Base-by-base conservation (phyloP, 495 filamentous ascomycete species). In the Hamigera avellanea region DNA sequence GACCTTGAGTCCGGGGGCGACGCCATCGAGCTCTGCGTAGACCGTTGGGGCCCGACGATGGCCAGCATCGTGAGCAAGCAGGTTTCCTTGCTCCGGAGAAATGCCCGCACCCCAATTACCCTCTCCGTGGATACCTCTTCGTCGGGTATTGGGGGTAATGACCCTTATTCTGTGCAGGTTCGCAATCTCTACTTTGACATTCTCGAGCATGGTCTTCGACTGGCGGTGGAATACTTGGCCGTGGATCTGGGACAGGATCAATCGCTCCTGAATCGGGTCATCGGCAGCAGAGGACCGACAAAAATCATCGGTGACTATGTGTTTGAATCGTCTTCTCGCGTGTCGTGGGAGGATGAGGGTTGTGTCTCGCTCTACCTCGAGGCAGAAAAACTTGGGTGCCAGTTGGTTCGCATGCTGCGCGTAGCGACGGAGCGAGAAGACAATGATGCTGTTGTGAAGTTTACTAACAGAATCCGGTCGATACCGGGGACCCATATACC, bases 181-280 rank as follows among this genome's bases (percentile, higher is more conserved):
- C 21, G 28, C 35, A 37, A 41, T 26, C 8, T 37, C 10, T 66
- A 64, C 36, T 64, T 52, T 45, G 72, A 56, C 15, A 57, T 69
- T 15, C 57, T 82, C 27, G 68, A 80, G 25, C 76, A 84, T 39
- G 80, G 78, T 2, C 57, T 87, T 14, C 74, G 82, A 4, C 62
- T 91, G 12, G 80, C 71, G 0, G 79, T 84, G 9, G 83, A 91
- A 44, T 88, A 83, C 54, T 45, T 83, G 16, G 75, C 74, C 31
- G 51, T 86, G 0, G 79, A 86, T 43, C 53, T 87, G 8, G 67
- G 66, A 17, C 66, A 76, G 28, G 60, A 69, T 27, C 49, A 45
- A 10, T 26, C 49, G 17, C 41, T 46, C 19, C 54, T 77, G 1
- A 54, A 61, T 0, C 48, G 67, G 2, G 51, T 80, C 6, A 56